Evolutionary conservation across 306 rosid genomes (phyloP).

Genomic region (Parietaria judaica): DNA sequence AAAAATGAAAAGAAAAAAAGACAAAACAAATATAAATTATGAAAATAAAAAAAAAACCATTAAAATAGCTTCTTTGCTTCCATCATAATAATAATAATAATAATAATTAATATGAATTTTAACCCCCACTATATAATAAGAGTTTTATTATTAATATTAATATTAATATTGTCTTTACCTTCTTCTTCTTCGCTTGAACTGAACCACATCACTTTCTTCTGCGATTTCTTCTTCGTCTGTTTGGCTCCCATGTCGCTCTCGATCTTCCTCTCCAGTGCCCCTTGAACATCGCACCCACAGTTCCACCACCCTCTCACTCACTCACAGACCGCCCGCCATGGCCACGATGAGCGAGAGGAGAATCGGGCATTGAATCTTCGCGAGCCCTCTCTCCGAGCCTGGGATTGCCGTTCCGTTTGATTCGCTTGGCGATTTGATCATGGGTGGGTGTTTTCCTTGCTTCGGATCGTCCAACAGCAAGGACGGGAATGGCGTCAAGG

Average conservation of each 20-base stretch:
- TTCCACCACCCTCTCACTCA: slow-evolving; percentile 24
- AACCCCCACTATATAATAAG: neutral
- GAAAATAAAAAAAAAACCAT: no score
- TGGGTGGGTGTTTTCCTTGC: slow-evolving; percentile 99
- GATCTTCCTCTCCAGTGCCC: slow-evolving; percentile 49
- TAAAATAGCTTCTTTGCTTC: no score
- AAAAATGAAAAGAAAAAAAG: no score
- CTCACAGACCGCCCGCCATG: slow-evolving; percentile 19
- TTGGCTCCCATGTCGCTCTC: slow-evolving; percentile 50
- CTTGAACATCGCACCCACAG: slow-evolving; percentile 19
- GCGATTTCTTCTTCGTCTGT: slow-evolving; percentile 96
- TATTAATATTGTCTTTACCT: neutral
- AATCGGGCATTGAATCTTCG: slow-evolving; percentile 7
- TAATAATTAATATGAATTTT: no score
- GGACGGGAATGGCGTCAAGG: slow-evolving; percentile 49
- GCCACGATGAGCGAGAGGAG: slow-evolving; percentile 15
- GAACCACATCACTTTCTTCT: slow-evolving; percentile 40
- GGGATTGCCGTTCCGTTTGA: slow-evolving; percentile 41
- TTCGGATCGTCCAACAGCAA: slow-evolving; percentile 80
- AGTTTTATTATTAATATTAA: no score
- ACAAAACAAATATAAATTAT: no score
- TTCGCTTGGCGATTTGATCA: slow-evolving; percentile 54
- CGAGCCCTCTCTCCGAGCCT: slow-evolving; percentile 23
- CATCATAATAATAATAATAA: no score
- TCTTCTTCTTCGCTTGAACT: slow-evolving; percentile 11